These are phyloP conservation scores for Ogataea minuta DNA, from an alignment of 805 yeast species.

Conservation along the genomic window DNA sequence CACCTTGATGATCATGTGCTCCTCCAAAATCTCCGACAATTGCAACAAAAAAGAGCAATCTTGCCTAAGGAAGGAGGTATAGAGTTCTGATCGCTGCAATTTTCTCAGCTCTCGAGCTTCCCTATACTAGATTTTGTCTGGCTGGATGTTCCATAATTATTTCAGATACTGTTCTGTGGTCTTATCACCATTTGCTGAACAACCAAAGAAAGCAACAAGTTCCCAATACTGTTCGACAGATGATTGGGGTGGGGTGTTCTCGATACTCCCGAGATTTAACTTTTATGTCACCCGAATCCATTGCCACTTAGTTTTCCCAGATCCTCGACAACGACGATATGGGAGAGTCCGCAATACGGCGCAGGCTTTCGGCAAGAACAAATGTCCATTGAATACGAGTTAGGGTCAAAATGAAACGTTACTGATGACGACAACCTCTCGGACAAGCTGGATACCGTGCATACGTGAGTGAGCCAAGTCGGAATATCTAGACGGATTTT, in stretches of 20 bases:
- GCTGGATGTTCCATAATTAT: conserved; percentile 17
- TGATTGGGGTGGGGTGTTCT: conserved; percentile 16
- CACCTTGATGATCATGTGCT: conserved; percentile 31
- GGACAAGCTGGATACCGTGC: conserved; percentile 11
- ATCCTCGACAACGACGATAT: conserved; percentile 2
- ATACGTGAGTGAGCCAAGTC: no score
- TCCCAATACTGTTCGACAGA: conserved; percentile 17
- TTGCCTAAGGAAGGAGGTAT: conserved; percentile 32
- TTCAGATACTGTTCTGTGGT: conserved; percentile 20
- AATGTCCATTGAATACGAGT: not conserved
- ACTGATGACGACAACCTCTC: conserved; percentile 18
- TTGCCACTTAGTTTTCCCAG: conserved; percentile 2
- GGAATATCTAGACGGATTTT: no score
- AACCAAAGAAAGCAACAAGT: conserved; percentile 21
- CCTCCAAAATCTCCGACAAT: conserved; percentile 32
- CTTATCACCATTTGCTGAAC: conserved; percentile 16
- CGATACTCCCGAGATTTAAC: not conserved
- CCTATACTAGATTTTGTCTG: no score
- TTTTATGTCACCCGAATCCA: conserved; percentile 1
- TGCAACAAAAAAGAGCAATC: conserved; percentile 31
- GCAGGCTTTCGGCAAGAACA: no score
- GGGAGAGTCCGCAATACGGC: no score
- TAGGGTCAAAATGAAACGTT: conserved; percentile 1
- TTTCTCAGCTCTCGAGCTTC: no score
- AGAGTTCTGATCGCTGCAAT: conserved; percentile 27